Evolutionary conservation across 2,329 filamentous ascomycete species (phyloP).

Genomic region (Fonsecaea erecta): DNA sequence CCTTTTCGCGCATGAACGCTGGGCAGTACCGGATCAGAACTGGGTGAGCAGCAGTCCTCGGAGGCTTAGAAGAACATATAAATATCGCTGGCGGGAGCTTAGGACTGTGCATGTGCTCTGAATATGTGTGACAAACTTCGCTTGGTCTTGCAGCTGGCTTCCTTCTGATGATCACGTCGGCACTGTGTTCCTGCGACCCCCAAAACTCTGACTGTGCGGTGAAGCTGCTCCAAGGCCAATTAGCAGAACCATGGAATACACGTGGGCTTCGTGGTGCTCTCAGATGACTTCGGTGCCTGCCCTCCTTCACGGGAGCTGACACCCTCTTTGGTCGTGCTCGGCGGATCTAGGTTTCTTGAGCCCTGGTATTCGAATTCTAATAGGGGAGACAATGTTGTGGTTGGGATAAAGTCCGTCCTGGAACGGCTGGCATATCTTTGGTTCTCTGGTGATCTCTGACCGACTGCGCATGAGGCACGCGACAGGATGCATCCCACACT

Average conservation of each 20-base stretch:
- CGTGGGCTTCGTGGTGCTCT: constrained; percentile 18
- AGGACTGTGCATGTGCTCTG: not conserved
- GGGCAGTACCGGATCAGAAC: not conserved
- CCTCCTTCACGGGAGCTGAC: constrained; percentile 17
- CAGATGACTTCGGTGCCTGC: constrained; percentile 16
- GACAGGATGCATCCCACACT: constrained; percentile 17
- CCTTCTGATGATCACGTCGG: not conserved
- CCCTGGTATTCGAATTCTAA: not conserved
- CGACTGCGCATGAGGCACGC: constrained; percentile 14
- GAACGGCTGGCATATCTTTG: not conserved
- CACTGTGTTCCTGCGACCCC: not conserved
- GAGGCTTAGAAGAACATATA: not conserved
- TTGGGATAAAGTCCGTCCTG: not conserved
- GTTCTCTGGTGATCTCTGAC: not conserved
- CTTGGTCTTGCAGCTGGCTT: constrained; percentile 5
- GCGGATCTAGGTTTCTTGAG: constrained; percentile 1
- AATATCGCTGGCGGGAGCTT: not conserved
- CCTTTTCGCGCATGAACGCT: not conserved
- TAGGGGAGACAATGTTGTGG: not conserved
- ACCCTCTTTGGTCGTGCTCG: constrained; percentile 12
- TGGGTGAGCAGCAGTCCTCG: not conserved
- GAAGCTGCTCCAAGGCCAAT: constrained; percentile 21
- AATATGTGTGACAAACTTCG: not conserved
- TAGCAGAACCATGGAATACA: constrained; percentile 17
- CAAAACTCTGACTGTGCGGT: constrained; percentile 1